Percentiles rank a stretch among this genome's conserved stretches.
Evolutionary conservation across 495 filamentous ascomycete genomes (phyloP).

Genomic region (Hyphodiscus hymeniophilus): DNA sequence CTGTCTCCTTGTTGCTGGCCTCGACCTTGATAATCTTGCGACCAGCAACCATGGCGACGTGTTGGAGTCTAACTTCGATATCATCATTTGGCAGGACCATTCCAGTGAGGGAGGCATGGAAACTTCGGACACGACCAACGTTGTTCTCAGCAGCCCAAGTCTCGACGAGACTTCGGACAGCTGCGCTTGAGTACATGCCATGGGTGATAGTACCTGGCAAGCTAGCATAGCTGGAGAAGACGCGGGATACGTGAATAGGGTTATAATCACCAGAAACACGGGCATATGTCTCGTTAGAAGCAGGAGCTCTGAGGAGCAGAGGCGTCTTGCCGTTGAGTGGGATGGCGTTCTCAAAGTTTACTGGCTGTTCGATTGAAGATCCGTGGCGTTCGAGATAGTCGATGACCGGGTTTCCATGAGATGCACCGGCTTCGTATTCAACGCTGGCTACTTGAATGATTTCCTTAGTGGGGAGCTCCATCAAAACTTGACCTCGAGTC

Average conservation of each 20-base stretch:
- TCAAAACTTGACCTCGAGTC: conserved; percentile 84
- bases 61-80: conserved; percentile 86
- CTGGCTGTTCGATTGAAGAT: conserved; percentile 87
- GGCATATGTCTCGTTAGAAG: conserved; percentile 96
- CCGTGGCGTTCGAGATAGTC: conserved; percentile 93
- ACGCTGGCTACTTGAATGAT: conserved; percentile 93
- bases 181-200: conserved; percentile 98
- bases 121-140: conserved; percentile 92
- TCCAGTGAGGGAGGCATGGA: conserved; percentile 87
- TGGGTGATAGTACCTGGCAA: conserved; percentile 95
- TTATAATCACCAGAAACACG: conserved; percentile 98
- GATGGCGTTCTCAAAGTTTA: conserved; percentile 96
- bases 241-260: conserved; percentile 94
- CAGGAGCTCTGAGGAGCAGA: conserved; percentile 79
- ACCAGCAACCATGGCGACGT: conserved; percentile 95
- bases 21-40: conserved; percentile 99
- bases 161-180: conserved; percentile 95
- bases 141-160: conserved; percentile 99
- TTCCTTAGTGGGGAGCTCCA: conserved; percentile 96
- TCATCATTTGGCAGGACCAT: conserved; percentile 98
- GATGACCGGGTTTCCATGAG: conserved; percentile 92
- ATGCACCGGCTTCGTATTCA: conserved; percentile 81
- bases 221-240: conserved; percentile 91
- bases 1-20: conserved; percentile 83
- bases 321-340: conserved; percentile 89